Percentiles rank a stretch among this genome's conserved stretches.
phyloP scores from a whole-genome alignment of 1,284 basidiomycete genomes.

The Boletus sp. region DNA sequence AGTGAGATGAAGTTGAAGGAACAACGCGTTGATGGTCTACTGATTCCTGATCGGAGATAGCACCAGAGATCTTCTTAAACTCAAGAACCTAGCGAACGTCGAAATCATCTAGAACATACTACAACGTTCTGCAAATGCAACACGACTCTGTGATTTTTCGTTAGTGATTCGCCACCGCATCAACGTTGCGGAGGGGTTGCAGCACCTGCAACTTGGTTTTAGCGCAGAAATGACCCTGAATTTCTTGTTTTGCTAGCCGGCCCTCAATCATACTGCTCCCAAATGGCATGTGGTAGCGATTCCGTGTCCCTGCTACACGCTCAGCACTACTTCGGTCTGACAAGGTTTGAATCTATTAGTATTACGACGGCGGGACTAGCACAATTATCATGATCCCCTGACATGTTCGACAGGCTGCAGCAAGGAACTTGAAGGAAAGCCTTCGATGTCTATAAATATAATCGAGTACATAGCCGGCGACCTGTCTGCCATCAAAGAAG shows the following conservation, averaged over 20 bases:
- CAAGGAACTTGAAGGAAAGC: slow-evolving; percentile 1
- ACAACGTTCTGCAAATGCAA: neutral
- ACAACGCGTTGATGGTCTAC: neutral
- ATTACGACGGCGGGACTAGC: neutral
- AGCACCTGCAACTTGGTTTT: neutral
- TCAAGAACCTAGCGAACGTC: neutral
- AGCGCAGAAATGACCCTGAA: neutral
- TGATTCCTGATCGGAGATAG: neutral
- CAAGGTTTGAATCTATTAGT: slow-evolving; percentile 2
- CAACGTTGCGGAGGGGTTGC: neutral
- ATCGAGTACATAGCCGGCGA: neutral
- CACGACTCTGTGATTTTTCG: neutral
- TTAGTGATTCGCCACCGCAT: neutral
- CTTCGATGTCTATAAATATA: neutral
- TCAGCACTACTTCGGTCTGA: neutral
- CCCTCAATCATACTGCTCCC: neutral
- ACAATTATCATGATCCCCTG: neutral
- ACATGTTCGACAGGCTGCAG: neutral
- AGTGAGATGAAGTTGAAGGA: neutral
- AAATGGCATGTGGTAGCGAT: neutral
- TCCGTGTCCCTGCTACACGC: neutral
- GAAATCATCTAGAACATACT: neutral
- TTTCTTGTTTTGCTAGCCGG: neutral
- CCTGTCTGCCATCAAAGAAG: slow-evolving; percentile 9
- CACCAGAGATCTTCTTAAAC: neutral